These are phyloP conservation scores for Tolypocladium guangdongense DNA, from an alignment of 2,329 filamentous ascomycete genomes.

Conservation along the genomic window DNA sequence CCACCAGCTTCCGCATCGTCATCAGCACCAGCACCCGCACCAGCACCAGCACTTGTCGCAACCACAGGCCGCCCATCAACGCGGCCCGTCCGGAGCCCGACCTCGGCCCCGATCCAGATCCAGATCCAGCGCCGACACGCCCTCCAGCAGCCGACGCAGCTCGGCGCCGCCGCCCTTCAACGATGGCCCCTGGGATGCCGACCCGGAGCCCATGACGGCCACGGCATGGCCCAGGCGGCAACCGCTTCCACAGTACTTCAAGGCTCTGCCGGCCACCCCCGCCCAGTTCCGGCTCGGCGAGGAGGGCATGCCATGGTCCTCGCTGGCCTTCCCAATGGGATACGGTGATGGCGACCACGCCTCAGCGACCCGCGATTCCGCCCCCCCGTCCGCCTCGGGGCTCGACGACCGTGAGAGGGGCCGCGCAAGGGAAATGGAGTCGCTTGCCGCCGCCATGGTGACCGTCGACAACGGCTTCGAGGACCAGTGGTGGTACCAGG, in stretches of 20 bases:
- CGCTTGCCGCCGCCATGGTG: conserved; percentile 41
- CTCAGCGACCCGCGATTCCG: background rate
- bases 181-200: conserved; percentile 35
- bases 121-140: background rate
- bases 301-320: conserved; percentile 33
- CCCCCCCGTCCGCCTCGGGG: background rate
- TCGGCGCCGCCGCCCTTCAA: conserved; percentile 39
- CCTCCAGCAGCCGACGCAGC: conserved; percentile 22
- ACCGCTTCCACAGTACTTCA: conserved; percentile 5
- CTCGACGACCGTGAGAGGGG: conserved; percentile 22
- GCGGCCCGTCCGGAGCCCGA: background rate
- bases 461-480: conserved; percentile 49
- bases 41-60: background rate
- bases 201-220: conserved; percentile 16
- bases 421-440: conserved; percentile 29
- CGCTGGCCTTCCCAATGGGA: background rate
- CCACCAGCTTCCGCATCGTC: background rate
- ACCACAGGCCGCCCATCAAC: background rate
- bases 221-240: conserved; percentile 13
- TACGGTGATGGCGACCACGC: background rate
- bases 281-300: conserved; percentile 9
- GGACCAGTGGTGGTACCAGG: conserved; percentile 47
- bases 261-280: background rate
- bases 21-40: background rate
- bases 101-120: background rate